phyloP scores from a whole-genome alignment of 139 green algal genomes.

The Chlorella ohadii region DNA sequence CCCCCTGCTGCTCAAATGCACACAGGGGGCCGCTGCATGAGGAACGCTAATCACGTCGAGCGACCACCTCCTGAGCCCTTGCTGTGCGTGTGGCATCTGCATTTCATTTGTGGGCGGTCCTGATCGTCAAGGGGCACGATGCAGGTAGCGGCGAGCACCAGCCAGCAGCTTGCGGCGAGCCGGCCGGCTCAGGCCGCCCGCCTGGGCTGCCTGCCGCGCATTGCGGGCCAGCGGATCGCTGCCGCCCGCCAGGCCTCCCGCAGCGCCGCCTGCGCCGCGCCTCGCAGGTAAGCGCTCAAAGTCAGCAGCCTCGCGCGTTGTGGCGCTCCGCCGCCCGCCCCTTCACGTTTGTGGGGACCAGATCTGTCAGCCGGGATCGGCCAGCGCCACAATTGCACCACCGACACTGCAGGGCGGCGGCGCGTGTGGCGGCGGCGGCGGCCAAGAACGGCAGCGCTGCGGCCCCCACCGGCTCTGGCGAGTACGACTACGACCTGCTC shows the following conservation, averaged over 20 bases:
- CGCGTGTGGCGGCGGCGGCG: neutral
- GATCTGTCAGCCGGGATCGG: neutral
- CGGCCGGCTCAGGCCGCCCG: neutral
- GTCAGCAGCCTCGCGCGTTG: neutral
- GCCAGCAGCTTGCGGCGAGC: neutral
- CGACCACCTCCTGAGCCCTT: neutral
- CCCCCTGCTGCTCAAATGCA: too few relatives aligned
- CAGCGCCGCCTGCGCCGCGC: too few relatives aligned
- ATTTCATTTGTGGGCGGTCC: neutral
- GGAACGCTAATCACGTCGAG: too few relatives aligned
- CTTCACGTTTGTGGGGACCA: neutral
- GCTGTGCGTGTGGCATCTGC: too few relatives aligned
- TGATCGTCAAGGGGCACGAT: neutral
- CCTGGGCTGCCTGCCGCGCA: conserved; percentile 26
- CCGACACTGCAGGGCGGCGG: neutral
- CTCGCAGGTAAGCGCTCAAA: neutral
- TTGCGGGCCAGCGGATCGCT: conserved; percentile 6
- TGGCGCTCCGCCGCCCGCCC: neutral
- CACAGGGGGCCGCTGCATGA: too few relatives aligned
- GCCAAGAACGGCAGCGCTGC: conserved; percentile 33
- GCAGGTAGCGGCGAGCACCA: neutral
- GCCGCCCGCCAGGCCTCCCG: neutral
- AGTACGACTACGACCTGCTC: conserved; percentile 98
- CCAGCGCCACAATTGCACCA: neutral
- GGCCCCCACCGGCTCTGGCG: neutral